Base-by-base conservation (phyloP, 1,284 basidiomycete species). In the Calocybe gambosa region DNA sequence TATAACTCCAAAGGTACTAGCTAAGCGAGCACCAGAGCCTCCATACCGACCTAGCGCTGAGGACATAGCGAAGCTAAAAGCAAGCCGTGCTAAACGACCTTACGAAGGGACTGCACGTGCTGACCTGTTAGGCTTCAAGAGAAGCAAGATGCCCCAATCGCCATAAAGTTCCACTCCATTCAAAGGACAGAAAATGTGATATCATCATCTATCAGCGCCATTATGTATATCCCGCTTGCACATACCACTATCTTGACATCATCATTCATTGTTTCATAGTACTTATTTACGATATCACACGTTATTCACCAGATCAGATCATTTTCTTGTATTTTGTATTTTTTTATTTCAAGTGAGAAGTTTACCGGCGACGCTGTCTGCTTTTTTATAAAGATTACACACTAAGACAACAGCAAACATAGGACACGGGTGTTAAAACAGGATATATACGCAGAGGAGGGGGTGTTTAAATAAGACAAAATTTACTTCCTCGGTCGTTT, bases 401-500 rank as follows among this genome's bases (percentile, higher is more conserved):
- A 31, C 25, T 5, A 5, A 26, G 5, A 31, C 5, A 12, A 31
- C 29, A 31, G 12, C 29, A 31, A 31, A 13, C 29, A 31, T 31
- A 31, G 29, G 6, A 31, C 5, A 26, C 25, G 9, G 5, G 25
- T 31, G 3, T n/a, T 8, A 8, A 8, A 31, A 31, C 29, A 31
- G 13, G 6, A 31, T 31, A 31, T 10, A 31, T 31, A 12, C 3
- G 6, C 6, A 13, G 13, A 31, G 7, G 13, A 31, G 7, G 25
- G 25, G 5, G 5, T 9, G 9, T 26, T 9, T 8, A 13, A 31
- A 31, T 6, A 10, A 10, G 25, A 10, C 10, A 5, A 26, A 26
- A 26, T 21, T 25, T 75, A 73, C 60, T 75, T 73, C 55, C 69
- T 71, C 4, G 69, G 69, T 53, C 82, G 71, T 67, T 84, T 85